Base-by-base conservation (phyloP, 2,329 filamentous ascomycete genomes). In the Tolypocladium paradoxum region DNA sequence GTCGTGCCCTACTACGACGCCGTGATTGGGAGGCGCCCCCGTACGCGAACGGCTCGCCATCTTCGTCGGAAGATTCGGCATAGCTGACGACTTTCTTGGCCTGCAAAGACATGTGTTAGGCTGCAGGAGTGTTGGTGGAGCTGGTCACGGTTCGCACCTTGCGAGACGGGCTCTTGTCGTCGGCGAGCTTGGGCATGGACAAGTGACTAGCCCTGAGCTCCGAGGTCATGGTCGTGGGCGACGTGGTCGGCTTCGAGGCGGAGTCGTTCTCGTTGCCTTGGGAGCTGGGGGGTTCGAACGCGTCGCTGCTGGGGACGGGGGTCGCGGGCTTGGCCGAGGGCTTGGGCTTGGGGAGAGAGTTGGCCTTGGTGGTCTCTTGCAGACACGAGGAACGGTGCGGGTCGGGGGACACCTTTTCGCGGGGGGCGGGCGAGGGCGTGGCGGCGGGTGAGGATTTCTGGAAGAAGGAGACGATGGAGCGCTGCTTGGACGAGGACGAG, bases 291-390 rank as follows among this genome's bases (percentile, higher is more conserved):
- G 83, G 83, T 51, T 85, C 82, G 29, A 82, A 67, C 36, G 78
- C 79, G 69, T 95, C 89, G 69, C 90, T 95, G 68, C 88, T 95
- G 6, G 90, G 86, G 6, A 86, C 79, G 5, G 90, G 89, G 0
- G 89, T 91, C 54, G 85, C 62, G 46, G 68, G 62, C 55, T 69
- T 70, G 38, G 54, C 51, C 6, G 70, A 70, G 49, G 76, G 72
- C 61, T 77, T 64, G 49, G 56, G 51, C 57, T 61, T 63, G 54
- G 69, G 68, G 22, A 70, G 61, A 58, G 67, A 60, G 65, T 73
- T 73, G 63, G 68, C 66, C 55, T 69, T 71, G 20, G 68, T 71
- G 29, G 70, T 69, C 59, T 74, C 72, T 59, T 71, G 68, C 8
- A 74, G 62, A 57, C 66, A 68, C 8, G 69, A 65, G 8, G 67